Evolutionary conservation across 2,329 filamentous ascomycete genomes (phyloP).

Genomic region (Leptographium flavum): DNA sequence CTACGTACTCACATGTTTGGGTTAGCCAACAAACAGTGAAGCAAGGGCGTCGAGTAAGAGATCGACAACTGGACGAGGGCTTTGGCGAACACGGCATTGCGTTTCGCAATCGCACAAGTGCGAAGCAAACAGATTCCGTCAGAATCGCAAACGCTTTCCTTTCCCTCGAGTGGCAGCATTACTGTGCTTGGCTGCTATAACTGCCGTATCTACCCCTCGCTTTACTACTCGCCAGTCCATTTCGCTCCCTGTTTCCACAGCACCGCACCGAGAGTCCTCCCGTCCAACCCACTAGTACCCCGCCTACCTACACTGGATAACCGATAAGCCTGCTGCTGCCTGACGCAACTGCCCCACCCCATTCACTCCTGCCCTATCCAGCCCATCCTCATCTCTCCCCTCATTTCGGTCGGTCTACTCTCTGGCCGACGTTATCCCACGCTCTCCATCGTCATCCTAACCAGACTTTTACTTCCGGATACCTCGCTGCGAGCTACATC

Average conservation of each 20-base stretch:
- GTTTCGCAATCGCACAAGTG: too few relatives aligned
- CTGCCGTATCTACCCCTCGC: not conserved
- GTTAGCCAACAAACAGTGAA: too few relatives aligned
- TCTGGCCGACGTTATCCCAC: not conserved
- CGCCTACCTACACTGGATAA: not conserved
- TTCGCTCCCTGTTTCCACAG: not conserved
- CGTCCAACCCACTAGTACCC: not conserved
- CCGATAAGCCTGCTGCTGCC: conserved; percentile 1
- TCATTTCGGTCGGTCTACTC: not conserved
- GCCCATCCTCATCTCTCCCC: not conserved
- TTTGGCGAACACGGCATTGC: too few relatives aligned
- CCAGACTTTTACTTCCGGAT: not conserved
- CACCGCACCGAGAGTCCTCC: too few relatives aligned
- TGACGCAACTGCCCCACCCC: conserved; percentile 2
- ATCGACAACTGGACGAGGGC: too few relatives aligned
- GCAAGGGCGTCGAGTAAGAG: too few relatives aligned
- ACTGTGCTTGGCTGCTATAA: not conserved
- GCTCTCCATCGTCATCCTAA: not conserved
- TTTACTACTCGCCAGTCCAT: too few relatives aligned
- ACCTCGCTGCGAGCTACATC: not conserved
- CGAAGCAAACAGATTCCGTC: too few relatives aligned
- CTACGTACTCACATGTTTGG: not conserved
- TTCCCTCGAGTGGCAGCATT: too few relatives aligned
- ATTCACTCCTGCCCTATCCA: not conserved
- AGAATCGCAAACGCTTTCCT: too few relatives aligned